These are phyloP conservation scores for Dendrobium catenatum DNA, from an alignment of 106 monocot species.

Conservation along the genomic window DNA sequence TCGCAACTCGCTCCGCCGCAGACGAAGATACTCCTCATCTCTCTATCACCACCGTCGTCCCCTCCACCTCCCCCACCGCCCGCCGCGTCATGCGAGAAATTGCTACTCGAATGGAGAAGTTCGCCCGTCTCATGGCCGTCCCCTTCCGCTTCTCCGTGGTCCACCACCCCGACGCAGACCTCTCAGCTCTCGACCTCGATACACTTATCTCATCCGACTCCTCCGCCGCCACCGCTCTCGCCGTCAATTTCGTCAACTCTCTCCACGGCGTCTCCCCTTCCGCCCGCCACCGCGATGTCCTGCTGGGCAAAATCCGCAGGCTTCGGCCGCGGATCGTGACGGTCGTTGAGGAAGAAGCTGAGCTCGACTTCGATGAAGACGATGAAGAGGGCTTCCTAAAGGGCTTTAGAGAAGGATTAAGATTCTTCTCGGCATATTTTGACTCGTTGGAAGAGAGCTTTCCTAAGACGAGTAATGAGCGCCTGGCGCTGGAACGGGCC, in stretches of 20 bases:
- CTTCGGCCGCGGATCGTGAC: constrained; percentile 55
- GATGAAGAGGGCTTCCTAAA: constrained; percentile 35
- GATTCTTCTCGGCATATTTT: constrained; percentile 60
- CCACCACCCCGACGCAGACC: constrained; percentile 51
- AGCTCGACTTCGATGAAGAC: constrained; percentile 24
- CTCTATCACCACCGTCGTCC: constrained; percentile 52
- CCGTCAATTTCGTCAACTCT: constrained; percentile 65
- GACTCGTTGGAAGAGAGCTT: constrained; percentile 76
- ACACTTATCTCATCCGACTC: neutral
- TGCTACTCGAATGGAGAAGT: constrained; percentile 65
- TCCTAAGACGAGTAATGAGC: constrained; percentile 70
- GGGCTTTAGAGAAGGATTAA: constrained; percentile 37
- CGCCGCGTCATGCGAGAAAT: constrained; percentile 73
- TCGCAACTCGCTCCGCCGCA: constrained; percentile 65
- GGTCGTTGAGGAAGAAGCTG: constrained; percentile 77
- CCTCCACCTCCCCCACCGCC: constrained; percentile 21
- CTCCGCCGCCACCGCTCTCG: constrained; percentile 22
- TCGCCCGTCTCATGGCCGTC: constrained; percentile 79
- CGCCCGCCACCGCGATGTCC: constrained; percentile 25
- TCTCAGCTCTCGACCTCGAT: constrained; percentile 33
- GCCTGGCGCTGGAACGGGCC: constrained; percentile 56
- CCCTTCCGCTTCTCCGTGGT: constrained; percentile 63
- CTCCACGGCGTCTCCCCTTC: constrained; percentile 37
- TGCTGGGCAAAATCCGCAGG: constrained; percentile 22
- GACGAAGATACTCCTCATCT: constrained; percentile 78